Conservation (phyloP, 208 protist genomes). For the Crithidia sp. region DNA sequence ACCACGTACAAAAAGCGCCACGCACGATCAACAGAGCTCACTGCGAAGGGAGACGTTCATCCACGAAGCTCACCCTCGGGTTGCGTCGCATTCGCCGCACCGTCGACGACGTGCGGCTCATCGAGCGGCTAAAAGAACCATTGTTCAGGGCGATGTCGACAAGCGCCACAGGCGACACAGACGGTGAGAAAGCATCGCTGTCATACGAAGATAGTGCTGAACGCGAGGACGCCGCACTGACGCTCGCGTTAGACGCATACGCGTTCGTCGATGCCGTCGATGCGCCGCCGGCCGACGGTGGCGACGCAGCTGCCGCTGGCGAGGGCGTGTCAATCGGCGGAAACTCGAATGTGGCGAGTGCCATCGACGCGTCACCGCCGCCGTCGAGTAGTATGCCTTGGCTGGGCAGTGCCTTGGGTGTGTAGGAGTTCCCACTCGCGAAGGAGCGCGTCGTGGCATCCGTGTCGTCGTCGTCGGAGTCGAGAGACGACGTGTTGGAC, state of each 20-base stretch:
- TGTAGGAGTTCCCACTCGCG: not conserved
- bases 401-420: no score
- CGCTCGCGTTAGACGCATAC: not conserved
- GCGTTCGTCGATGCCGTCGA: not conserved
- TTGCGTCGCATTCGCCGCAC: constrained; percentile 18
- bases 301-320: not conserved
- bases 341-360: constrained; percentile 1
- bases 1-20: not conserved
- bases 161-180: not conserved
- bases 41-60: not conserved
- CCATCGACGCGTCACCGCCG: not conserved
- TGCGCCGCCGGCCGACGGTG: not conserved
- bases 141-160: not conserved
- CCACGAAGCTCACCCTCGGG: constrained; percentile 19
- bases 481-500: constrained; percentile 6
- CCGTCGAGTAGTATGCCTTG: not conserved
- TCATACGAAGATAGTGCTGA: not conserved
- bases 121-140: constrained; percentile 2
- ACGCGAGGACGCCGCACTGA: not conserved
- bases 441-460: not conserved
- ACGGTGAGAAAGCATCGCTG: not conserved
- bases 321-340: not conserved
- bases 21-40: not conserved
- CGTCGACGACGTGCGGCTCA: not conserved
- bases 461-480: not conserved